Evolutionary conservation across 1,139 yeast species (phyloP), one percentile per base, ranked within the genome.

Genomic region (Protomyces inouyei): DNA sequence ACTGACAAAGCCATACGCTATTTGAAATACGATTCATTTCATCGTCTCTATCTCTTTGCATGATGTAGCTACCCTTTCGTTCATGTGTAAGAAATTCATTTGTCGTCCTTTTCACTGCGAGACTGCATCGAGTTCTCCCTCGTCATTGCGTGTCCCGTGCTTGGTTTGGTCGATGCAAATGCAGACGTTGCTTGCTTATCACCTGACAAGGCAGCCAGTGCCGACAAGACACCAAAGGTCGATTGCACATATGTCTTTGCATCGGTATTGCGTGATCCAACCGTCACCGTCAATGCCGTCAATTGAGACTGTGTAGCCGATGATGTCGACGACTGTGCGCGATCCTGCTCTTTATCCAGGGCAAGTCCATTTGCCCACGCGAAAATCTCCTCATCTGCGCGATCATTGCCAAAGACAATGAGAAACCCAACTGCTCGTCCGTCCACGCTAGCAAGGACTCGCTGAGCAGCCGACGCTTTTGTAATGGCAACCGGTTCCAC

Each of bases 351-450:
- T 6, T 6, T 28, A 36, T 23, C 48, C 25, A 75, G 35, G 16
- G 60, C 64, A 14, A 59, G 65, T 10, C 65, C 65, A 67, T 84
- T 83, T 48, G 85, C 84, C 75, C 82, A 83, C 64, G 83, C 86
- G 75, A 84, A 88, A 46, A 85, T 76, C 16, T 86, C 84, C 70
- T 89, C 96, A 71, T 87, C 88, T 32, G 85, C 79, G 0, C 87
- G 64, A 37, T 67, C 68, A 46, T 68, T 84, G 1, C 85, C 80
- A 6, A 61, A 61, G 21, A 60, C 65, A 18, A 64, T 52, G 38
- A 68, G 8, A 32, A 68, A 54, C 16, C 56, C 66, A 16, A 61
- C 21, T 18, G 57, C 43, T 25, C 21, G 18, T 32, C 23, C 12
- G 43, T 43, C 32, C 43, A 55, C 18, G 18, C 35, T 40, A 16